Conservation (phyloP, 805 yeast species). For the Blastobotrys americana region DNA sequence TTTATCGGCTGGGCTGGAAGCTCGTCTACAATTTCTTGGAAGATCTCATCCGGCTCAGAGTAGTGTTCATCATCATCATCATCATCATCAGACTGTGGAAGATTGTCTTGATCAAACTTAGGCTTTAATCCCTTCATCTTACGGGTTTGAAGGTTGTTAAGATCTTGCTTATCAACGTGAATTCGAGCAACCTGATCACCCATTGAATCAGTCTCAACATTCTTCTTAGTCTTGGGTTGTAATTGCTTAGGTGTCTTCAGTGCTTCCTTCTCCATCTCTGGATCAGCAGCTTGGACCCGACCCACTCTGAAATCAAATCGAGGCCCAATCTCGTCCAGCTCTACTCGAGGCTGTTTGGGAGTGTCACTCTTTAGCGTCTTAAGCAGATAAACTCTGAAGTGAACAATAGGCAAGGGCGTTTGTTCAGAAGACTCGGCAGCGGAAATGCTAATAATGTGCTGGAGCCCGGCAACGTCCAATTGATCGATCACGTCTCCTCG, state of each 20-base stretch:
- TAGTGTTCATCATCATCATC: constrained; percentile 34
- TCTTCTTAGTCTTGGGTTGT: constrained; percentile 78
- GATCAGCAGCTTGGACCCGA: constrained; percentile 69
- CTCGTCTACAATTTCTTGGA: constrained; percentile 11
- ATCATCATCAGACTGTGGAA: constrained; percentile 46
- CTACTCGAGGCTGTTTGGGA: constrained; percentile 89
- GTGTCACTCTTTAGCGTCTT: constrained; percentile 68
- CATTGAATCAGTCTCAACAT: constrained; percentile 75
- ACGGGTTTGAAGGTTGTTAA: constrained; percentile 84
- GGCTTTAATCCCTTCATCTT: constrained; percentile 97
- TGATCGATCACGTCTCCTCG: constrained; percentile 70
- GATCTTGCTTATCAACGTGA: constrained; percentile 93
- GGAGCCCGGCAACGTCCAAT: constrained; percentile 93
- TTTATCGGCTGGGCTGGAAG: constrained; percentile 10
- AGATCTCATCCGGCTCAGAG: constrained; percentile 10
- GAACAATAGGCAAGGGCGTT: constrained; percentile 64
- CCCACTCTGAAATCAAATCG: constrained; percentile 90
- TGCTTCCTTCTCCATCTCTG: constrained; percentile 90
- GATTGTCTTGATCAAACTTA: constrained; percentile 67
- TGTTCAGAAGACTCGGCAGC: constrained; percentile 68
- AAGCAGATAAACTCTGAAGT: constrained; percentile 85
- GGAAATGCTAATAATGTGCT: constrained; percentile 77
- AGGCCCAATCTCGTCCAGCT: constrained; percentile 92
- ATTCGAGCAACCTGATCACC: constrained; percentile 97
- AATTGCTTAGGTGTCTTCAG: constrained; percentile 70